Percentiles rank a stretch among this genome's conserved stretches.
These are phyloP conservation scores for Zygnema cylindricum DNA, from an alignment of 139 green algal species.

Conservation along the genomic window DNA sequence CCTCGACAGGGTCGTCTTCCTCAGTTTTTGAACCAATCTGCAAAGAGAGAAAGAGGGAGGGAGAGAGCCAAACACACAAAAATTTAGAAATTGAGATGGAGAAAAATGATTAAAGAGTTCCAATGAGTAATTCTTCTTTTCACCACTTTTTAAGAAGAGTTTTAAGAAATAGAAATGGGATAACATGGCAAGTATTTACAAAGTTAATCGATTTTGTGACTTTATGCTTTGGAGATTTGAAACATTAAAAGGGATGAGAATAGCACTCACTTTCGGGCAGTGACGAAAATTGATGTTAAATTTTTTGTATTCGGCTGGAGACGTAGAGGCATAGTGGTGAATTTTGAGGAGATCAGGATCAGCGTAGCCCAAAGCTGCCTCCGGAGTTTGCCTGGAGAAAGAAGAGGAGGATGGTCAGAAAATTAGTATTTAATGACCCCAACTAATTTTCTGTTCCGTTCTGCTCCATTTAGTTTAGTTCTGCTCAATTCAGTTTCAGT, in stretches of 20 bases:
- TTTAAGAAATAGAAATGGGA: background rate
- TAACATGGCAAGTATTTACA: background rate
- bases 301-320: background rate
- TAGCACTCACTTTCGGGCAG: background rate
- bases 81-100: conserved; percentile 18
- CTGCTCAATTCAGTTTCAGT: too few relatives aligned
- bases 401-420: background rate
- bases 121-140: too few relatives aligned
- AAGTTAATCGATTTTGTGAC: too few relatives aligned
- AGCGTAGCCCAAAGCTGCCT: background rate
- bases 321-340: background rate
- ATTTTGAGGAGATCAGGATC: background rate
- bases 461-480: too few relatives aligned
- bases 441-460: too few relatives aligned
- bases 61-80: conserved; percentile 33
- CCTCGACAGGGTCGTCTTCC: background rate
- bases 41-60: conserved; percentile 11
- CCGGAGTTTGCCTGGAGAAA: background rate
- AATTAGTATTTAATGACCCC: background rate
- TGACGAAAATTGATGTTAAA: background rate
- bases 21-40: background rate
- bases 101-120: conserved; percentile 14
- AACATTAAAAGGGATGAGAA: too few relatives aligned
- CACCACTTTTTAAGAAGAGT: conserved; percentile 40
- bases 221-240: background rate